phyloP scores from a whole-genome alignment of 2,329 filamentous ascomycete genomes.

The Cladobotryum mycophilum region DNA sequence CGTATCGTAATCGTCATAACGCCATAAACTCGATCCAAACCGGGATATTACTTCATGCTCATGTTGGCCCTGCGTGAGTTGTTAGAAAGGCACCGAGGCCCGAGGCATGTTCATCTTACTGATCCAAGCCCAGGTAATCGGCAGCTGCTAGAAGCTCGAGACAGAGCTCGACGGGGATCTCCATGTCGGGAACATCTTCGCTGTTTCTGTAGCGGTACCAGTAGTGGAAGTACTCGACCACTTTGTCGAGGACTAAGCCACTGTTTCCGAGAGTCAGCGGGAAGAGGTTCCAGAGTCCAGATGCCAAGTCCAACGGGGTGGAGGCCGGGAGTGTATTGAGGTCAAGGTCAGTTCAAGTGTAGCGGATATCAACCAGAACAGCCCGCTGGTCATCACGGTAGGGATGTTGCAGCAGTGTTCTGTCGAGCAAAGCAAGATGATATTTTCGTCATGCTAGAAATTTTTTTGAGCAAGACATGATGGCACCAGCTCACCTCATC shows the following conservation, averaged over 20 bases:
- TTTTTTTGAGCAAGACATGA: not conserved
- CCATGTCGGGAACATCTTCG: constrained; percentile 73
- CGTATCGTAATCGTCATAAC: not conserved
- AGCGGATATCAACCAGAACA: constrained; percentile 48
- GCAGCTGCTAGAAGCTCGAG: constrained; percentile 72
- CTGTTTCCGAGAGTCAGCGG: constrained; percentile 35
- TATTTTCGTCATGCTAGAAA: constrained; percentile 29
- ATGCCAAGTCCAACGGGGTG: not conserved
- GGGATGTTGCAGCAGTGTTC: constrained; percentile 44
- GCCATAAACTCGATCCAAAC: not conserved
- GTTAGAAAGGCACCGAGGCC: constrained; percentile 21
- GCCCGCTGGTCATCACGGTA: constrained; percentile 15
- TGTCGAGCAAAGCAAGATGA: constrained; percentile 26
- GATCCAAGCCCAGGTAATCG: constrained; percentile 67
- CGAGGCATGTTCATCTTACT: constrained; percentile 25
- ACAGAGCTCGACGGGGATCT: constrained; percentile 71
- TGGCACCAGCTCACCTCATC: constrained; percentile 55
- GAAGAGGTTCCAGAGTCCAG: no score
- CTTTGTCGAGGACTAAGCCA: constrained; percentile 68
- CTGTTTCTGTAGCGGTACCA: constrained; percentile 66
- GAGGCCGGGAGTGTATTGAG: not conserved
- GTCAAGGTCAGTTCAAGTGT: constrained; percentile 58
- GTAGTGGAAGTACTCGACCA: constrained; percentile 79
- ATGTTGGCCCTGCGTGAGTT: constrained; percentile 28
- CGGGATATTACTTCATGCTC: constrained; percentile 28